phyloP scores from a whole-genome alignment of 2,329 filamentous ascomycete genomes.

The Aureobasidium sp. region DNA sequence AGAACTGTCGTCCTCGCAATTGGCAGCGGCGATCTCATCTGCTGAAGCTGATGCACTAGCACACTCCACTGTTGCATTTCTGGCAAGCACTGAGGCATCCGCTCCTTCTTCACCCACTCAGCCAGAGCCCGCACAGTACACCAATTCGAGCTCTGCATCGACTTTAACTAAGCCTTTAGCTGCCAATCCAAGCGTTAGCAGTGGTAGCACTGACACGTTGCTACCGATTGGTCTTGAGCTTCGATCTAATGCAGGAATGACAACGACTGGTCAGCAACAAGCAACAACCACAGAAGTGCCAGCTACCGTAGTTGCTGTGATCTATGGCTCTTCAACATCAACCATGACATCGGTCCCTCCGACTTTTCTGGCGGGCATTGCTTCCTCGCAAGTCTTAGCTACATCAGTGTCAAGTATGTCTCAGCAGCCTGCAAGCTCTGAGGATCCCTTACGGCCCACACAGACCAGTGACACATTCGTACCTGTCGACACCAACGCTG shows the following conservation, averaged over 20 bases:
- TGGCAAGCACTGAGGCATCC: not conserved
- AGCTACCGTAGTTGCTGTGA: not conserved
- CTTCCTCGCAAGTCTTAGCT: not conserved
- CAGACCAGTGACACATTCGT: not conserved
- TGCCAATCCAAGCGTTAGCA: not conserved
- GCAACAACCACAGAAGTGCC: not conserved
- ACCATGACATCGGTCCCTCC: not conserved
- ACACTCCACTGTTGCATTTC: not conserved
- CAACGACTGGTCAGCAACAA: not conserved
- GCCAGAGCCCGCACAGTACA: not conserved
- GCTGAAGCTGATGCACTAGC: not conserved
- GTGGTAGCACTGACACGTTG: not conserved
- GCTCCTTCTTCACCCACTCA: not conserved
- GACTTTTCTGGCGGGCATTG: not conserved
- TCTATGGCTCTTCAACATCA: conserved; percentile 2
- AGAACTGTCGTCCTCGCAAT: not conserved
- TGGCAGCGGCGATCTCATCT: not conserved
- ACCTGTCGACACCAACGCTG: not conserved
- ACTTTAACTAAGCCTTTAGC: not conserved
- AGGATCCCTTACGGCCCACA: not conserved
- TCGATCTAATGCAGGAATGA: not conserved
- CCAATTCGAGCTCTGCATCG: not conserved
- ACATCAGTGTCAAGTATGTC: not conserved
- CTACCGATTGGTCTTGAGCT: not conserved
- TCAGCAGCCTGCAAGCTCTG: not conserved